Evolutionary conservation across 106 monocot species (phyloP), one percentile per base, ranked within the genome.

Genomic region (Dioscorea zingiberensis): DNA sequence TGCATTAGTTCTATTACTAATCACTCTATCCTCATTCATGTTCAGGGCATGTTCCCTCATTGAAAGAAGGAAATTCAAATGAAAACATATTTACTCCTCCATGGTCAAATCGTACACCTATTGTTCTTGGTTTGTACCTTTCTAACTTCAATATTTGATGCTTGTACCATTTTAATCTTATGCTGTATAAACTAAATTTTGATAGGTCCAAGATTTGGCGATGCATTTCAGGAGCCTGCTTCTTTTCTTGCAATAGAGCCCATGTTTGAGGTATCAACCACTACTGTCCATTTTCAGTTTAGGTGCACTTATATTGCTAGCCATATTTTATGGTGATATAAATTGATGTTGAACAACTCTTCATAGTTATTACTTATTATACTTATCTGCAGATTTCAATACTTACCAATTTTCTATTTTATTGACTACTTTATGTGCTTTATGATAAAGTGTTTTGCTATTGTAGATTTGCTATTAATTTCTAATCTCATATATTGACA

Each of bases 191-290:
- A 59, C 47, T 28, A 26, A 51, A 2, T 65, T 13, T 30, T 59
- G 62, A 30, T 76, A 98, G 98, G 98, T 53, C 77, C 93, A 77
- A 89, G 84, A 80, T 93, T 98, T 76, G 80, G 84, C 13, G 98
- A 98, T 47, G 98, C 98, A 69, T 98, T 98, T 78, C 98, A 98
- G 74, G 98, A 98, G 13, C 84, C 98, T 59, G 55, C 77, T 55
- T 80, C 86, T 66, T 98, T 86, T 78, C 73, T 98, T 63, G 64
- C 84, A 44, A 76, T 84, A 74, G 66, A 80, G 23, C 82, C 84
- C 30, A 60, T 98, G 26, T 98, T 98, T 73, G 98, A 93, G 89
- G 98, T 98, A 78, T 23, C n/a, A 25, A 26, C 64, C 25, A 15
- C n/a, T 27, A 12, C 24, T 69, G 55, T 25, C 27, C 11, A 7